Conservation (phyloP, 2,329 filamentous ascomycete species). For the Lizonia empirigonia region DNA sequence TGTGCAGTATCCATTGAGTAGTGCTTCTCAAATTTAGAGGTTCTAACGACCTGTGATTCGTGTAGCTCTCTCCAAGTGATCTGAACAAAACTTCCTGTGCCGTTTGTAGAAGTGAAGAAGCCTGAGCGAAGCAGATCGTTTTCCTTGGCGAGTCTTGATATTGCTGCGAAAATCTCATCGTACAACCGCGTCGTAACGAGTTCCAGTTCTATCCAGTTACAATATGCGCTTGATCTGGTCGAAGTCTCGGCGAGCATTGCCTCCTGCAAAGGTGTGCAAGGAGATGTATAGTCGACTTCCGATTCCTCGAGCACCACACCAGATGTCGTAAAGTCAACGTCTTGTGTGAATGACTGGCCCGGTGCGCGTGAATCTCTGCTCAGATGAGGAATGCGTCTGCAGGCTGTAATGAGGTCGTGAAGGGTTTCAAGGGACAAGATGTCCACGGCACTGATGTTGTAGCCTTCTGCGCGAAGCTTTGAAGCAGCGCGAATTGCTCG, state of each 20-base stretch:
- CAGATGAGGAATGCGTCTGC: slow-evolving; percentile 13
- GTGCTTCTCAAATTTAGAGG: slow-evolving; percentile 49
- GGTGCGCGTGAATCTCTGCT: background rate
- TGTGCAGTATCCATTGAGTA: slow-evolving; percentile 46
- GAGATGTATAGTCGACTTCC: slow-evolving; percentile 50
- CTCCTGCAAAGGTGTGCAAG: slow-evolving; percentile 75
- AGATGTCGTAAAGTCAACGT: background rate
- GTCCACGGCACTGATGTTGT: slow-evolving; percentile 62
- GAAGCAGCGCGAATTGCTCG: slow-evolving; percentile 68
- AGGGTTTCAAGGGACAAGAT: slow-evolving; percentile 65
- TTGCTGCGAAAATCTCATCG: slow-evolving; percentile 48
- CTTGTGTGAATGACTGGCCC: background rate
- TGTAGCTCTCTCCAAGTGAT: slow-evolving; percentile 65
- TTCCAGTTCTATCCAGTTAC: slow-evolving; percentile 76
- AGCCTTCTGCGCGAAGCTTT: slow-evolving; percentile 62
- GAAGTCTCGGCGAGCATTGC: slow-evolving; percentile 81
- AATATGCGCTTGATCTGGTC: slow-evolving; percentile 66
- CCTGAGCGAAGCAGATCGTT: slow-evolving; percentile 77
- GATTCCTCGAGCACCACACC: background rate
- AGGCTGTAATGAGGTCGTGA: slow-evolving; percentile 28
- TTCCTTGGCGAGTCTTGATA: slow-evolving; percentile 29
- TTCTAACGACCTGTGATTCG: slow-evolving; percentile 53
- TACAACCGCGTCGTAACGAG: slow-evolving; percentile 49
- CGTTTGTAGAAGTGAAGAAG: slow-evolving; percentile 59
- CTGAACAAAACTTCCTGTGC: slow-evolving; percentile 61